Evolutionary conservation across 2,329 filamentous ascomycete genomes (phyloP).

Genomic region (Phyllosticta citriasiana): DNA sequence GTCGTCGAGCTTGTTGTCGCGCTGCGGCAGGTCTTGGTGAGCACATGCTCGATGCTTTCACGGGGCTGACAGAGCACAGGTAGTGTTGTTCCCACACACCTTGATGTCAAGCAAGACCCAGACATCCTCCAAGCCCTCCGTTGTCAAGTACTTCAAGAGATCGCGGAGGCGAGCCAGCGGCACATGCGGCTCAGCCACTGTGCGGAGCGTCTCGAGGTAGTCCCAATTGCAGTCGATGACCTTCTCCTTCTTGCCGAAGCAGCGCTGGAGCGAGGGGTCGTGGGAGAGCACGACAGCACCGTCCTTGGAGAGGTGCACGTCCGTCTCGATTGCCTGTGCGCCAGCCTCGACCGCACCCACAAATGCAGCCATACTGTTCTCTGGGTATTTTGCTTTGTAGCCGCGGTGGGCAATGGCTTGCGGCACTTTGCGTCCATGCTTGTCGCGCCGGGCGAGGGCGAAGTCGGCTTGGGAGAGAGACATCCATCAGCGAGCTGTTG

Average conservation of each 20-base stretch:
- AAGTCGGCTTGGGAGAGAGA: slow-evolving; percentile 19
- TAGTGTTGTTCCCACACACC: slow-evolving; percentile 33
- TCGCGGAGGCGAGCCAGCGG: slow-evolving; percentile 66
- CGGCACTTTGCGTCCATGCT: slow-evolving; percentile 38
- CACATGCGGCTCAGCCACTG: slow-evolving; percentile 56
- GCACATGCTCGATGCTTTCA: not conserved
- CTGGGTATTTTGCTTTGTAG: slow-evolving; percentile 66
- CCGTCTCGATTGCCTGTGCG: slow-evolving; percentile 77
- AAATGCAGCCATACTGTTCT: slow-evolving; percentile 80
- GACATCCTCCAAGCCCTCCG: slow-evolving; percentile 54
- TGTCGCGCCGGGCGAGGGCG: slow-evolving; percentile 25
- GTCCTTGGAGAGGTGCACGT: slow-evolving; percentile 74
- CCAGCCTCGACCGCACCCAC: slow-evolving; percentile 61
- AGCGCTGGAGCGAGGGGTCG: slow-evolving; percentile 68
- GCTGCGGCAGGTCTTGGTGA: slow-evolving; percentile 30
- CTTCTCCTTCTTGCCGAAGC: slow-evolving; percentile 64
- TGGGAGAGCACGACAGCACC: slow-evolving; percentile 78
- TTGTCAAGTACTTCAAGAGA: slow-evolving; percentile 59
- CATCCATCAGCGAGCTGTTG: not conserved
- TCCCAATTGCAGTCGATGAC: slow-evolving; percentile 69
- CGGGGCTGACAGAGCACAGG: not conserved
- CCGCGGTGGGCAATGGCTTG: slow-evolving; percentile 72
- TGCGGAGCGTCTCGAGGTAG: slow-evolving; percentile 59
- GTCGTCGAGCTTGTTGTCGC: slow-evolving; percentile 58
- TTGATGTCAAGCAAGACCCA: slow-evolving; percentile 90